A percentile compares a stretch with the other conserved stretches of the same genome.
These are phyloP conservation scores for Zygosaccharomyces rouxii DNA, from an alignment of 805 yeast species.

Conservation along the genomic window DNA sequence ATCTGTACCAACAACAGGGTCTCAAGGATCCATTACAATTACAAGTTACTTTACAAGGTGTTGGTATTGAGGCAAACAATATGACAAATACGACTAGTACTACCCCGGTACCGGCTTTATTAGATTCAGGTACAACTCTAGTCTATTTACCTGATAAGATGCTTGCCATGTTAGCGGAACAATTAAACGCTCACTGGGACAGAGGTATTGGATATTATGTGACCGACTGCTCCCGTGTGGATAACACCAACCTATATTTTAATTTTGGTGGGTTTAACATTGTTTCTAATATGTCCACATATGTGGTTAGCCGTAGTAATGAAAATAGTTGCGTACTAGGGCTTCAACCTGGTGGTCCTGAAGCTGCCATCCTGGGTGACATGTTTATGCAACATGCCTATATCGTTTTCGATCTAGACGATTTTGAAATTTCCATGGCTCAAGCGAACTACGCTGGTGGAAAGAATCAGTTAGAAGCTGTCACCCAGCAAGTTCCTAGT, in stretches of 20 bases:
- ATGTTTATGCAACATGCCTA: constrained; percentile 49
- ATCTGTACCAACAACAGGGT: constrained; percentile 17
- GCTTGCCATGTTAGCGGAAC: constrained; percentile 33
- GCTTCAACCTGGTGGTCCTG: constrained; percentile 32
- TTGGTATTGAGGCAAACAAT: constrained; percentile 28
- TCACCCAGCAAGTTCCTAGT: constrained; percentile 45
- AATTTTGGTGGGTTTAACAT: constrained; percentile 52
- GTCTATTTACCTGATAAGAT: constrained; percentile 41
- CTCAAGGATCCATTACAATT: constrained; percentile 20
- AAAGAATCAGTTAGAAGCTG: constrained; percentile 43
- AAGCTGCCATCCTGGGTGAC: constrained; percentile 46
- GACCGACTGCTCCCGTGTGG: constrained; percentile 38
- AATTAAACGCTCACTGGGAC: constrained; percentile 41
- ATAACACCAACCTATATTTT: constrained; percentile 35
- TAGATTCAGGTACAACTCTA: constrained; percentile 42
- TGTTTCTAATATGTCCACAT: constrained; percentile 42
- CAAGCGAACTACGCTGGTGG: constrained; percentile 34
- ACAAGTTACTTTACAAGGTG: constrained; percentile 34
- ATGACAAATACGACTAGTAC: constrained; percentile 24
- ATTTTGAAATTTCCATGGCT: constrained; percentile 42
- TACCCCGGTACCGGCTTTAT: constrained; percentile 36
- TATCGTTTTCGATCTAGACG: constrained; percentile 51
- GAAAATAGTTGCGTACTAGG: constrained; percentile 43
- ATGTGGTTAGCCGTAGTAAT: constrained; percentile 26
- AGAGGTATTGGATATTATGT: constrained; percentile 39